Percentiles rank a stretch among this genome's conserved stretches.
These are phyloP conservation scores for Smittium culicis DNA, from an alignment of 371 early-diverging fungal species.

Conservation along the genomic window DNA sequence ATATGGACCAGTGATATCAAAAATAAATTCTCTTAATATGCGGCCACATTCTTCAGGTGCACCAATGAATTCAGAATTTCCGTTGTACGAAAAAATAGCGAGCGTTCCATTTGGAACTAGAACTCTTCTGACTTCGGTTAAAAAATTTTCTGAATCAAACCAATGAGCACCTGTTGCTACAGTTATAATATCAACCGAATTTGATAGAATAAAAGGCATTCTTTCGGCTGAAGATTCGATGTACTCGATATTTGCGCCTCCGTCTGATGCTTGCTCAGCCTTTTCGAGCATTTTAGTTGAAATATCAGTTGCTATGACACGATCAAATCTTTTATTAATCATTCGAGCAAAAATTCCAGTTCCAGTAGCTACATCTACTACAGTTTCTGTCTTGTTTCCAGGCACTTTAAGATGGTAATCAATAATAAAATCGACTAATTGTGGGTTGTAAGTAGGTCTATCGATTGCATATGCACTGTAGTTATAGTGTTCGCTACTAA, in stretches of 20 bases:
- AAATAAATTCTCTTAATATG: slow-evolving; percentile 20
- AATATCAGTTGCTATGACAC: slow-evolving; percentile 10
- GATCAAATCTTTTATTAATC: slow-evolving; percentile 3
- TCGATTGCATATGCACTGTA: slow-evolving; percentile 16
- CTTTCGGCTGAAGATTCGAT: slow-evolving; percentile 35
- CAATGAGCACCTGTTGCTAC: slow-evolving; percentile 49
- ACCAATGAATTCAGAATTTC: slow-evolving; percentile 31
- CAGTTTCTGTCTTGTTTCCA: slow-evolving; percentile 7
- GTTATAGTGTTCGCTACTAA: slow-evolving; percentile 17
- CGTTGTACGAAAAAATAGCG: slow-evolving; percentile 43
- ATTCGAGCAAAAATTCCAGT: slow-evolving; percentile 9
- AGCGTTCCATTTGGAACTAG: slow-evolving; percentile 49
- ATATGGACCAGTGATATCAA: slow-evolving; percentile 24
- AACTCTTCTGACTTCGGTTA: slow-evolving; percentile 43
- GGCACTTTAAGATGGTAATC: slow-evolving; percentile 13
- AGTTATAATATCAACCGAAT: too few species aligned
- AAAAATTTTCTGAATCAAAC: slow-evolving; percentile 45
- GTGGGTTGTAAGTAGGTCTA: slow-evolving; percentile 19
- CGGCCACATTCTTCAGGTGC: slow-evolving; percentile 29
- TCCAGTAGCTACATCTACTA: slow-evolving; percentile 12
- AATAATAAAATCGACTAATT: slow-evolving; percentile 15
- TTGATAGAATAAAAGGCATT: slow-evolving; percentile 34
- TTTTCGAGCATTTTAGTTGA: slow-evolving; percentile 9
- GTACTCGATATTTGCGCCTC: slow-evolving; percentile 34
- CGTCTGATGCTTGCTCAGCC: background rate